phyloP scores from a whole-genome alignment of 2,329 filamentous ascomycete species.

The Phaeosphaeria sp. region DNA sequence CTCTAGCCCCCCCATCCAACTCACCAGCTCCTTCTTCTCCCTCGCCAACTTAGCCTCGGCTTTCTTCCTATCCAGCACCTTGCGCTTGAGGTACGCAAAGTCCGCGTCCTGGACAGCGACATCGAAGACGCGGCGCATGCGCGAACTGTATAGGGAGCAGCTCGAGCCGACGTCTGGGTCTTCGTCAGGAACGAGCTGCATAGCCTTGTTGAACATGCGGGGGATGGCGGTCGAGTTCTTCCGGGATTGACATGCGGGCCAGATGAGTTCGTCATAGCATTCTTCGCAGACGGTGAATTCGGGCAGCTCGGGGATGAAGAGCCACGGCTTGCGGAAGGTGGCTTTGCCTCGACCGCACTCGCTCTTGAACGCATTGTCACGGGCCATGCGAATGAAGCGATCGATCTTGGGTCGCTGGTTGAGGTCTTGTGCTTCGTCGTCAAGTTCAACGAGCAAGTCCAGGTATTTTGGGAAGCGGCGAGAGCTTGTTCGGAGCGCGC shows the following conservation, averaged over 20 bases:
- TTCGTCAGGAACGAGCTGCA: slow-evolving; percentile 62
- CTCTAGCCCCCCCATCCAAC: slow-evolving; percentile 30
- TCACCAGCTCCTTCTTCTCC: slow-evolving; percentile 44
- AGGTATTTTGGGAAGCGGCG: slow-evolving; percentile 65
- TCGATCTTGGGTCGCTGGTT: slow-evolving; percentile 60
- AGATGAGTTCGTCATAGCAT: slow-evolving; percentile 83
- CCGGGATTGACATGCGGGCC: slow-evolving; percentile 63
- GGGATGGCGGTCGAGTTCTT: slow-evolving; percentile 52
- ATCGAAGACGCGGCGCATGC: slow-evolving; percentile 78
- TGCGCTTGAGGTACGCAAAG: slow-evolving; percentile 66
- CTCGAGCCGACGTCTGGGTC: slow-evolving; percentile 53
- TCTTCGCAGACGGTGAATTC: slow-evolving; percentile 86
- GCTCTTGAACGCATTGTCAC: slow-evolving; percentile 48
- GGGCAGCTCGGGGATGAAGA: slow-evolving; percentile 76
- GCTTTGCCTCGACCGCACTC: slow-evolving; percentile 73
- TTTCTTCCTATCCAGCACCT: slow-evolving; percentile 60
- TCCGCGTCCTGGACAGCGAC: slow-evolving; percentile 72
- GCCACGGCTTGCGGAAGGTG: slow-evolving; percentile 72
- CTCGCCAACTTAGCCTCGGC: slow-evolving; percentile 53
- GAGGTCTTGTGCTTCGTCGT: slow-evolving; percentile 50
- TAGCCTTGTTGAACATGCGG: slow-evolving; percentile 57
- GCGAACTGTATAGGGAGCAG: slow-evolving; percentile 81
- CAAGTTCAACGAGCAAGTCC: slow-evolving; percentile 62
- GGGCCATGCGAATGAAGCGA: slow-evolving; percentile 69
- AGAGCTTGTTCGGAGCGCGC: slow-evolving; percentile 71